These are phyloP conservation scores for Quercus phellos DNA, from an alignment of 331 rosid genomes.

Conservation along the genomic window DNA sequence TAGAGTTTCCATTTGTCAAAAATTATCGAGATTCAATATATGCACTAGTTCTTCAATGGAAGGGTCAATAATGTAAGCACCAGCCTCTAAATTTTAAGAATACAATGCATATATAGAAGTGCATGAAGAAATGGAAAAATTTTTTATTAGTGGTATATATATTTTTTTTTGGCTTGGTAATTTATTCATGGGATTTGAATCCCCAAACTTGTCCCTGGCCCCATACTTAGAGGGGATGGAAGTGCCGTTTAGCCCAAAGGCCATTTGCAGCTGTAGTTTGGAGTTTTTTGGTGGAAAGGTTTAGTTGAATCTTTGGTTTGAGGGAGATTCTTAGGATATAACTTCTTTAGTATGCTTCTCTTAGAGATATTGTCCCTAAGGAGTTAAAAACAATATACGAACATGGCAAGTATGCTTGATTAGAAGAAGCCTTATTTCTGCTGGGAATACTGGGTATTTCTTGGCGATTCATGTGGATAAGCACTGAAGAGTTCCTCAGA, in stretches of 20 bases:
- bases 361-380: not conserved
- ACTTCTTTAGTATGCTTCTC: not conserved
- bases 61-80: not conserved
- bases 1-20: not conserved
- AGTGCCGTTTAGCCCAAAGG: too few species aligned
- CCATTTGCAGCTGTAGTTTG: not conserved
- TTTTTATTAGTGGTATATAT: too few species aligned
- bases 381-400: not conserved
- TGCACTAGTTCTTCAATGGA: not conserved
- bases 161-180: too few species aligned
- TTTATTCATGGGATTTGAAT: too few species aligned
- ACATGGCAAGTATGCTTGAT: not conserved
- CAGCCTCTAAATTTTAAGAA: not conserved
- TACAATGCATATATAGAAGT: not conserved
- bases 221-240: too few species aligned
- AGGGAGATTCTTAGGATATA: not conserved
- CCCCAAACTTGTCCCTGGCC: too few species aligned
- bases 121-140: not conserved
- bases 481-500: not conserved
- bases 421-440: not conserved
- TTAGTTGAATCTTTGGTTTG: not conserved
- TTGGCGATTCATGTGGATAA: not conserved
- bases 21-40: not conserved
- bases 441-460: not conserved
- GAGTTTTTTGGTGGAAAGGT: not conserved